Percentiles rank a stretch among this genome's conserved stretches.
Evolutionary conservation across 1,139 yeast species (phyloP).

Genomic region (Taphrina confusa): DNA sequence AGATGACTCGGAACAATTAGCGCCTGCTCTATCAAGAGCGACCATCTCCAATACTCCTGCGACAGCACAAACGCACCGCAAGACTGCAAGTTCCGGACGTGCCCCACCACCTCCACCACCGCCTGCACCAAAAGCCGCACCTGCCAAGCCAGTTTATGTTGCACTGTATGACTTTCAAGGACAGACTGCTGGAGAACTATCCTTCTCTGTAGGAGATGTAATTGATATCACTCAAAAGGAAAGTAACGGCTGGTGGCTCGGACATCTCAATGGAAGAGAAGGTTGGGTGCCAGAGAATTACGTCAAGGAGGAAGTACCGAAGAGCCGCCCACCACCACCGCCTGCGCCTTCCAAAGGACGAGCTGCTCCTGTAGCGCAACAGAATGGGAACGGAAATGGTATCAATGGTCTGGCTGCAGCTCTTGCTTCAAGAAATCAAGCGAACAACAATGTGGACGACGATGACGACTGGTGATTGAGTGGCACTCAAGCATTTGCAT

Average conservation of each 20-base stretch:
- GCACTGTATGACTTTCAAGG: constrained; percentile 92
- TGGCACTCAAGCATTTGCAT: too few relatives aligned
- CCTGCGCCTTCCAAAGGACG: constrained; percentile 42
- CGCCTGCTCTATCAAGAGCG: constrained; percentile 20
- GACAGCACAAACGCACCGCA: constrained; percentile 33
- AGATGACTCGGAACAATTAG: background rate
- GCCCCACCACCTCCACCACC: constrained; percentile 52
- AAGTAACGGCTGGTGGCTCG: constrained; percentile 56
- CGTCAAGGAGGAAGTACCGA: constrained; percentile 62
- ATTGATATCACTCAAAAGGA: constrained; percentile 69
- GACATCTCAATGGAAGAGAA: constrained; percentile 51
- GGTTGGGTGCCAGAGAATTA: constrained; percentile 99
- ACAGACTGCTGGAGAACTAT: constrained; percentile 76
- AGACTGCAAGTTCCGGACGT: constrained; percentile 40
- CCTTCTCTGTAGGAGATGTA: constrained; percentile 71
- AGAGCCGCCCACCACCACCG: constrained; percentile 44
- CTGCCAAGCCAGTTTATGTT: constrained; percentile 73
- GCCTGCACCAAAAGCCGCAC: constrained; percentile 63
- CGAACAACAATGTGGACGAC: constrained; percentile 20
- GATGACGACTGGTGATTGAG: constrained; percentile 17
- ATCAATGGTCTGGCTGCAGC: constrained; percentile 30
- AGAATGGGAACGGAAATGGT: constrained; percentile 5
- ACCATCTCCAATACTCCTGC: constrained; percentile 39
- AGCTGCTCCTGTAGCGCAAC: background rate
- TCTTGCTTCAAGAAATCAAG: constrained; percentile 20